Conservation (phyloP, 129 eudicot species). For the Arctium lappa region DNA sequence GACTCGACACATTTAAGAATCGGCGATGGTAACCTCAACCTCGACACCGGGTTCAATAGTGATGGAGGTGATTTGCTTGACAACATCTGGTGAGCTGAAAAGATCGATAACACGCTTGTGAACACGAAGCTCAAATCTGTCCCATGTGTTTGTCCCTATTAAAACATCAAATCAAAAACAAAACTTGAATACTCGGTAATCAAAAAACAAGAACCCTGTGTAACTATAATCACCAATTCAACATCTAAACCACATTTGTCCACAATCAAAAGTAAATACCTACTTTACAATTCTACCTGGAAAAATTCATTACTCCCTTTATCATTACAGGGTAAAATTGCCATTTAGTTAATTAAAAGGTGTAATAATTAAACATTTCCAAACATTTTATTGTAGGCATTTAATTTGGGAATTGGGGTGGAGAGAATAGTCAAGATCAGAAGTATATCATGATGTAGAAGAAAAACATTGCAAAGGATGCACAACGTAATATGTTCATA, state of each 20-base stretch:
- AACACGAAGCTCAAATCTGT: constrained; percentile 86
- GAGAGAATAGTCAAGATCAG: not conserved
- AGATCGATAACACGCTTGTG: constrained; percentile 98
- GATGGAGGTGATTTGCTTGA: constrained; percentile 89
- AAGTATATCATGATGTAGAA: not conserved
- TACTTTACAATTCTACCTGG: not conserved
- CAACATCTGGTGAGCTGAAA: constrained; percentile 90
- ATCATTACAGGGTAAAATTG: not conserved
- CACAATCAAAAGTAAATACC: not conserved
- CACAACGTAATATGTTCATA: not conserved
- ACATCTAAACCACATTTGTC: too few relatives aligned
- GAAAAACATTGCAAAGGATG: not conserved
- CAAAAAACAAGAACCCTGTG: not conserved
- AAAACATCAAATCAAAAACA: not conserved
- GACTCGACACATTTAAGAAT: constrained; percentile 24
- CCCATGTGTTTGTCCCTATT: constrained; percentile 88
- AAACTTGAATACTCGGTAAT: not conserved
- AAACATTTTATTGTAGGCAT: not conserved
- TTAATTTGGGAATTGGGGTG: not conserved
- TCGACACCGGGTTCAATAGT: constrained; percentile 92
- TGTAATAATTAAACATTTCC: not conserved
- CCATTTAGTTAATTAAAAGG: not conserved
- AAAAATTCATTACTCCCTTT: not conserved
- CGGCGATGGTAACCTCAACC: constrained; percentile 91
- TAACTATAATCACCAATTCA: not conserved